Percentiles rank a stretch among this genome's conserved stretches.
phyloP scores from a whole-genome alignment of 2,329 filamentous ascomycete species.

The Trichoderma sp. region DNA sequence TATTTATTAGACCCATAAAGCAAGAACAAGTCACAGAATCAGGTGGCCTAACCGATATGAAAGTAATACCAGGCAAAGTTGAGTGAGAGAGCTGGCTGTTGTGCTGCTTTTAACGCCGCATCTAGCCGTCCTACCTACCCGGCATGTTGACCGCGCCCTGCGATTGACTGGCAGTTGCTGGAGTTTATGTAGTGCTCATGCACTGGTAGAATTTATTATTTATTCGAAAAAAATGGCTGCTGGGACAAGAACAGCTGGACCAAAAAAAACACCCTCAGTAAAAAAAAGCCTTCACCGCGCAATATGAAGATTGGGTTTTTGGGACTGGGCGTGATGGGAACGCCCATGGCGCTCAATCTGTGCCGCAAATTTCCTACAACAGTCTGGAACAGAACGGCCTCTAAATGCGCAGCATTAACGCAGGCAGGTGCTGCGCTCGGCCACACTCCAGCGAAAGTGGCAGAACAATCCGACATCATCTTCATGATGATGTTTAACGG shows the following conservation, averaged over 20 bases:
- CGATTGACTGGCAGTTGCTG: neutral
- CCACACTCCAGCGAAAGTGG: slow-evolving; percentile 35
- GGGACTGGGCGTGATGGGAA: slow-evolving; percentile 41
- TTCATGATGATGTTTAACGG: slow-evolving; percentile 42
- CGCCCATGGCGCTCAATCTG: slow-evolving; percentile 42
- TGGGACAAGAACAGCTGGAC: neutral
- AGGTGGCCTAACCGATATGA: neutral
- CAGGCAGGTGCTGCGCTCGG: slow-evolving; percentile 34
- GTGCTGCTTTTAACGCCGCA: neutral
- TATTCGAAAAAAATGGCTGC: neutral
- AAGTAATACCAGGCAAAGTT: neutral
- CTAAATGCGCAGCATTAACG: slow-evolving; percentile 35
- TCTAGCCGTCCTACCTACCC: neutral
- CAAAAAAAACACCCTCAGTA: neutral
- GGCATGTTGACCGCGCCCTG: slow-evolving; percentile 4
- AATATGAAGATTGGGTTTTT: slow-evolving; percentile 38
- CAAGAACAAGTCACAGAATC: neutral
- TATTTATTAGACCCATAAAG: neutral
- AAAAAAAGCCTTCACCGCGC: neutral
- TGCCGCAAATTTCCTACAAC: slow-evolving; percentile 35
- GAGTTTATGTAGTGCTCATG: neutral
- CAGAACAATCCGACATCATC: slow-evolving; percentile 37
- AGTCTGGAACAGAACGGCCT: slow-evolving; percentile 40
- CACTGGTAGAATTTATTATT: neutral
- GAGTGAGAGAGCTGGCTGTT: neutral